Percentiles rank a stretch among this genome's conserved stretches.
Conservation (phyloP, 106 monocot species). For the Dioscorea zingiberensis region DNA sequence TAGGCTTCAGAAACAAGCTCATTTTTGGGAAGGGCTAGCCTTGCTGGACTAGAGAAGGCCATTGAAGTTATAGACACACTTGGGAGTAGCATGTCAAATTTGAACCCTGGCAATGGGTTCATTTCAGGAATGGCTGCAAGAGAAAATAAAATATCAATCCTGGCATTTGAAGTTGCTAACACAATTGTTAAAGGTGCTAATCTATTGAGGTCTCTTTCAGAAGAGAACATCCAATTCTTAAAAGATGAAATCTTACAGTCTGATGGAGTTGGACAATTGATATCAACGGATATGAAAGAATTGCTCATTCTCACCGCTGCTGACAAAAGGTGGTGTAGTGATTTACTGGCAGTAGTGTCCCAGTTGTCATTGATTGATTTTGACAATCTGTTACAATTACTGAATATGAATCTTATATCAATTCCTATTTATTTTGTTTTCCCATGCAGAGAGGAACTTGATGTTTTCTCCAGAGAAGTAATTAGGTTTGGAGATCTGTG, state of each 20-base stretch:
- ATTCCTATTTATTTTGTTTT: too few species aligned
- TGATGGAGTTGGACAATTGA: slow-evolving; percentile 64
- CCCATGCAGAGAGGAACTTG: slow-evolving; percentile 70
- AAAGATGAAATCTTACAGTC: slow-evolving; percentile 76
- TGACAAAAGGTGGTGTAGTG: slow-evolving; percentile 63
- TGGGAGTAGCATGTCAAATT: slow-evolving; percentile 93
- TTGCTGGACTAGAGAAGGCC: slow-evolving; percentile 79
- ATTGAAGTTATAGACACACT: slow-evolving; percentile 92
- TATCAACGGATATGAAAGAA: slow-evolving; percentile 80
- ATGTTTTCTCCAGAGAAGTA: slow-evolving; percentile 69
- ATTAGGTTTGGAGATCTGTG: slow-evolving; percentile 83
- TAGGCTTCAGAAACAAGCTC: slow-evolving; percentile 89
- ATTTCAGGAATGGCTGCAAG: slow-evolving; percentile 53
- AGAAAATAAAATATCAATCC: slow-evolving; percentile 72
- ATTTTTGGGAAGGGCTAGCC: slow-evolving; percentile 73
- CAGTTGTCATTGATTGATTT: too few species aligned
- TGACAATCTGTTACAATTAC: too few species aligned
- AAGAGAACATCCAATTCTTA: slow-evolving; percentile 65
- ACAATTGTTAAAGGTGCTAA: slow-evolving; percentile 88
- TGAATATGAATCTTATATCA: too few species aligned
- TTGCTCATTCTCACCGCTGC: slow-evolving; percentile 58
- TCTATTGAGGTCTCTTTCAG: slow-evolving; percentile 76
- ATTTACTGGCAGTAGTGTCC: not conserved
- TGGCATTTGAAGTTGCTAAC: slow-evolving; percentile 94
- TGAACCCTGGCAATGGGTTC: slow-evolving; percentile 58